Conservation (phyloP, 495 filamentous ascomycete species). For the Penicillium herquei region DNA sequence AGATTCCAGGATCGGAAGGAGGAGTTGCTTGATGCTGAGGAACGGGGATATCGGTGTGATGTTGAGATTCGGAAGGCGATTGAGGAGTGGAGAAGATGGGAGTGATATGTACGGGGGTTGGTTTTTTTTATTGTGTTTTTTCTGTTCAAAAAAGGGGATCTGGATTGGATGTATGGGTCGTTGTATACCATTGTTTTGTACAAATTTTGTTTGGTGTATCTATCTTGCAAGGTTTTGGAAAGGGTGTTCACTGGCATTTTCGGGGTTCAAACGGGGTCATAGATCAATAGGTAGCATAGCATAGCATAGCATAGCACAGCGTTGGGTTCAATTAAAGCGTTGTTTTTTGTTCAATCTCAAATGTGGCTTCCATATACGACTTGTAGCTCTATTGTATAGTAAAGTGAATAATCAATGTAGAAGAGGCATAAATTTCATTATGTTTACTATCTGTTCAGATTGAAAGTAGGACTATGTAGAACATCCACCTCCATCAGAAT, state of each 20-base stretch:
- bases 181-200: background rate
- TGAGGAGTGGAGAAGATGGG: slow-evolving; percentile 56
- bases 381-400: too few relatives aligned
- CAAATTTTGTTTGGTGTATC: slow-evolving; percentile 3
- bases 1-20: slow-evolving; percentile 46
- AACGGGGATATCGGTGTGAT: slow-evolving; percentile 45
- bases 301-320: slow-evolving; percentile 12
- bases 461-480: too few relatives aligned
- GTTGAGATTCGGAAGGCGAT: slow-evolving; percentile 46
- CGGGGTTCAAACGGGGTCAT: too few relatives aligned
- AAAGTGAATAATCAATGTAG: too few relatives aligned
- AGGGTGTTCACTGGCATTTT: too few relatives aligned
- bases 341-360: too few relatives aligned
- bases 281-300: slow-evolving; percentile 6
- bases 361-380: background rate
- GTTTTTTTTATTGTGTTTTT: too few relatives aligned
- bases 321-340: background rate
- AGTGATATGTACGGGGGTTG: slow-evolving; percentile 28
- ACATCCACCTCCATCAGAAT: too few relatives aligned
- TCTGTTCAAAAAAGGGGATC: too few relatives aligned
- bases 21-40: slow-evolving; percentile 40
- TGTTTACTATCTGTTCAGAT: too few relatives aligned
- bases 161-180: background rate
- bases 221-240: slow-evolving; percentile 1
- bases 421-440: too few relatives aligned